A percentile compares a stretch with the other conserved stretches of the same genome.
Conservation (phyloP, 352 stramenopile genomes). For the Peronospora belbahrii region DNA sequence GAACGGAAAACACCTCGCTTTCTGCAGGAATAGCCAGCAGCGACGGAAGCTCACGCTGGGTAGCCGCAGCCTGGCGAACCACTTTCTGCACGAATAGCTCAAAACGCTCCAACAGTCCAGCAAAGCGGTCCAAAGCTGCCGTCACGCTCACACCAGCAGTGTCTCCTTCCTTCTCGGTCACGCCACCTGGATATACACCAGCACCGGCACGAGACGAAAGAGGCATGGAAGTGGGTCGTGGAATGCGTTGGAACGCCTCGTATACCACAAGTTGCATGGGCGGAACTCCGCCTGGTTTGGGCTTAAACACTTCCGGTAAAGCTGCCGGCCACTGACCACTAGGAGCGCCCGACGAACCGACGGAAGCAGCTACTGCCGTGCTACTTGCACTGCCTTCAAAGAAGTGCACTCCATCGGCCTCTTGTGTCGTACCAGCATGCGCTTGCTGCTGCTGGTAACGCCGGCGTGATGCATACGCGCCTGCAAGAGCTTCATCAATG, state of each 20-base stretch:
- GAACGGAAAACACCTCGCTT: slow-evolving; percentile 78
- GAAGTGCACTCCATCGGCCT: slow-evolving; percentile 50
- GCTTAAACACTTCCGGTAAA: slow-evolving; percentile 92
- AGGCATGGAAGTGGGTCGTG: slow-evolving; percentile 86
- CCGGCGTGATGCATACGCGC: slow-evolving; percentile 74
- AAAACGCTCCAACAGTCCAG: slow-evolving; percentile 79
- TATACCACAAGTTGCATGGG: slow-evolving; percentile 95
- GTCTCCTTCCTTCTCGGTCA: slow-evolving; percentile 39
- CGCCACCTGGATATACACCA: slow-evolving; percentile 22
- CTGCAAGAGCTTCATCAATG: slow-evolving; percentile 92
- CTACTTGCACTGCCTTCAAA: slow-evolving; percentile 56
- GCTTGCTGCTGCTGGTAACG: slow-evolving; percentile 82
- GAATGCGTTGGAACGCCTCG: slow-evolving; percentile 95
- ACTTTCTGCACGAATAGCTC: slow-evolving; percentile 86
- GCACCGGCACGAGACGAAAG: slow-evolving; percentile 45
- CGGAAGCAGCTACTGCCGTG: slow-evolving; percentile 21
- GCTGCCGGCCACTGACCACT: slow-evolving; percentile 52
- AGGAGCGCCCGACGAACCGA: slow-evolving; percentile 29
- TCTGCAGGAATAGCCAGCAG: slow-evolving; percentile 59
- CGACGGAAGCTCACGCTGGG: slow-evolving; percentile 71
- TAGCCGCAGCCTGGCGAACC: slow-evolving; percentile 56
- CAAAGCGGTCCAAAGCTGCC: slow-evolving; percentile 73
- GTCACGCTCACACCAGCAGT: slow-evolving; percentile 55
- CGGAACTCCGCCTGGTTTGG: slow-evolving; percentile 88
- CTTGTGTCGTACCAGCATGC: slow-evolving; percentile 66